Conservation (phyloP, 2,329 filamentous ascomycete genomes). For the Xylariaceae sp. region DNA sequence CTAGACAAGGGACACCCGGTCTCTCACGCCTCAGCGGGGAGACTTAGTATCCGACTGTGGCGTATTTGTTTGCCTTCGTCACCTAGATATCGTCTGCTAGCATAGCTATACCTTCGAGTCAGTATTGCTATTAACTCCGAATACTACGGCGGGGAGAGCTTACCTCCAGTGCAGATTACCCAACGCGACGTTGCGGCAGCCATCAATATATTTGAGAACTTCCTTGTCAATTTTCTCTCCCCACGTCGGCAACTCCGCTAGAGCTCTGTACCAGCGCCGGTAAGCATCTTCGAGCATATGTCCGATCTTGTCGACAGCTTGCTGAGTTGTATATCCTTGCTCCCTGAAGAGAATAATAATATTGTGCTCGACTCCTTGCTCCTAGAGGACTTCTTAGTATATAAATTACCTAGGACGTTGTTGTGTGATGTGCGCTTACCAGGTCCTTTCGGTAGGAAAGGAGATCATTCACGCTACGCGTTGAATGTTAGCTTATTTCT, state of each 20-base stretch:
- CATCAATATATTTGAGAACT: constrained; percentile 28
- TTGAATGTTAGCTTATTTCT: background rate
- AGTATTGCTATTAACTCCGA: too few relatives aligned
- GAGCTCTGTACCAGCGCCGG: constrained; percentile 27
- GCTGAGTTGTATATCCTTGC: constrained; percentile 25
- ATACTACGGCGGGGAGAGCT: background rate
- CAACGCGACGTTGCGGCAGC: constrained; percentile 26
- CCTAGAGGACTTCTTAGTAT: too few relatives aligned
- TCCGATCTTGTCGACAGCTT: constrained; percentile 28
- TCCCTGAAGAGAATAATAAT: constrained; percentile 23
- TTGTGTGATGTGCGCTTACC: too few relatives aligned
- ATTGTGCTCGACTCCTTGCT: constrained; percentile 24
- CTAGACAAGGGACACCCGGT: too few relatives aligned
- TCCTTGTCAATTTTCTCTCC: constrained; percentile 29
- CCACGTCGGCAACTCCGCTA: constrained; percentile 29
- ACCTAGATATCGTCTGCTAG: constrained; percentile 14
- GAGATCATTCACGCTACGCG: constrained; percentile 24
- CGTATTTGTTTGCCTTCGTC: constrained; percentile 3
- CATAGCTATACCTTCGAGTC: background rate
- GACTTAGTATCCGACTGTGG: too few relatives aligned
- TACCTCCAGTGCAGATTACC: constrained; percentile 34
- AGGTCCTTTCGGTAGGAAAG: constrained; percentile 28
- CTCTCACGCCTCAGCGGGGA: too few relatives aligned
- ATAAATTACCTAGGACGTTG: too few relatives aligned
- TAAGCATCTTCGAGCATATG: constrained; percentile 30